phyloP scores from a whole-genome alignment of 2,329 filamentous ascomycete species.

The Colletotrichum sp. region DNA sequence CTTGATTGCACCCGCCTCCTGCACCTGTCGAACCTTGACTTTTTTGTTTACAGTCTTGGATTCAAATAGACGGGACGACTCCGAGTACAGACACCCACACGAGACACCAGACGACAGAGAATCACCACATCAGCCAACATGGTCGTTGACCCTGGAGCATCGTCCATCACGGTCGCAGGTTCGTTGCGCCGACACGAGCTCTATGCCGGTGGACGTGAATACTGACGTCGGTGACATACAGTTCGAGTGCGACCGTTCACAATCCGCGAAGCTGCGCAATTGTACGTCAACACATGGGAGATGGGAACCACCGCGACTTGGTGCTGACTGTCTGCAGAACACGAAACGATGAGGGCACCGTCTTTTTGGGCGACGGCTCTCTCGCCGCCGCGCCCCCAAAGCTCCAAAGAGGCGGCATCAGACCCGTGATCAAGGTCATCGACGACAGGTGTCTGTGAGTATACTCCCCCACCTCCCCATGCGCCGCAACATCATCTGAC shows the following conservation, averaged over 20 bases:
- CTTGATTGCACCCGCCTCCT: constrained; percentile 5
- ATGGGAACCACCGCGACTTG: not conserved
- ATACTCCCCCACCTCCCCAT: not conserved
- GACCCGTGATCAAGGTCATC: constrained; percentile 93
- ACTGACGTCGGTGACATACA: constrained; percentile 29
- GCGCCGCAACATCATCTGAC: constrained; percentile 21
- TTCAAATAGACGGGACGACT: not conserved
- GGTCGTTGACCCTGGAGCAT: constrained; percentile 50
- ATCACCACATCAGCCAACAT: constrained; percentile 3
- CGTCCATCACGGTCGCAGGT: constrained; percentile 66
- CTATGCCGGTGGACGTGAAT: not conserved
- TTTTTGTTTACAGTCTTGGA: constrained; percentile 12
- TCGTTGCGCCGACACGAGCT: constrained; percentile 24
- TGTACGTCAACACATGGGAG: constrained; percentile 52
- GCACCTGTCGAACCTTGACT: not conserved
- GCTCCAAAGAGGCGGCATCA: constrained; percentile 82
- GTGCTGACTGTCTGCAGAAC: constrained; percentile 5
- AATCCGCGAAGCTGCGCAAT: constrained; percentile 92
- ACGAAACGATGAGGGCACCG: constrained; percentile 78
- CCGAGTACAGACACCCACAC: not conserved
- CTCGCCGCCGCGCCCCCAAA: constrained; percentile 88
- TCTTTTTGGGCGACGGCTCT: constrained; percentile 97
- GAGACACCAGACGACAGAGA: not conserved
- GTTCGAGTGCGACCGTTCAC: constrained; percentile 76
- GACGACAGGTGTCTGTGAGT: constrained; percentile 95